These are phyloP conservation scores for Phytophthora megakarya DNA, from an alignment of 352 stramenopile species.

Conservation along the genomic window DNA sequence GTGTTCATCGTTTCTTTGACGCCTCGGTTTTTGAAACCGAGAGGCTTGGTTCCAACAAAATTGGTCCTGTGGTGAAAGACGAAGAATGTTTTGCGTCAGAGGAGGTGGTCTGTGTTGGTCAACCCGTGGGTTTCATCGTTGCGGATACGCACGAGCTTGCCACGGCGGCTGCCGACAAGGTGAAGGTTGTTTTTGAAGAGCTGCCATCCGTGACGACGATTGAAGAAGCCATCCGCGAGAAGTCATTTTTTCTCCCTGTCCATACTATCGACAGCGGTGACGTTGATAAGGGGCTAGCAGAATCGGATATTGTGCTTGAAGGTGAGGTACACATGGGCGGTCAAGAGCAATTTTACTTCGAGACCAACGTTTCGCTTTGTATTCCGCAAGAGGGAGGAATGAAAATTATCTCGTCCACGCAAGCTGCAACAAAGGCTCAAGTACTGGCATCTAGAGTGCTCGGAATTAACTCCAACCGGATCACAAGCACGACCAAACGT, in stretches of 20 bases:
- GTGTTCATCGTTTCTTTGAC: constrained; percentile 90
- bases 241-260: constrained; percentile 89
- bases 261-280: constrained; percentile 90
- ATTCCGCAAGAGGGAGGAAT: constrained; percentile 89
- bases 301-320: constrained; percentile 79
- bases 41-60: constrained; percentile 72
- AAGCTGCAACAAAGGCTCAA: constrained; percentile 95
- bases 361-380: constrained; percentile 88
- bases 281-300: constrained; percentile 65
- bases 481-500: constrained; percentile 93
- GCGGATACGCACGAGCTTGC: constrained; percentile 83
- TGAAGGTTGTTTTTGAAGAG: constrained; percentile 91
- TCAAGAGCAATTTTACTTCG: constrained; percentile 97
- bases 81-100: constrained; percentile 87
- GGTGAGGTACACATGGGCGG: constrained; percentile 91
- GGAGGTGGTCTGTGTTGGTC: constrained; percentile 75
- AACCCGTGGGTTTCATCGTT: constrained; percentile 84
- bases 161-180: constrained; percentile 74
- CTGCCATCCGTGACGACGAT: constrained; percentile 93
- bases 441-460: constrained; percentile 89
- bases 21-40: constrained; percentile 69
- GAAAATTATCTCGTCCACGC: constrained; percentile 94
- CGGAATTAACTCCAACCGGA: constrained; percentile 88
- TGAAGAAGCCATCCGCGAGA: constrained; percentile 92
- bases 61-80: constrained; percentile 83